These are phyloP conservation scores for Fusarium odoratissimum DNA, from an alignment of 2,329 filamentous ascomycete species.

Conservation along the genomic window DNA sequence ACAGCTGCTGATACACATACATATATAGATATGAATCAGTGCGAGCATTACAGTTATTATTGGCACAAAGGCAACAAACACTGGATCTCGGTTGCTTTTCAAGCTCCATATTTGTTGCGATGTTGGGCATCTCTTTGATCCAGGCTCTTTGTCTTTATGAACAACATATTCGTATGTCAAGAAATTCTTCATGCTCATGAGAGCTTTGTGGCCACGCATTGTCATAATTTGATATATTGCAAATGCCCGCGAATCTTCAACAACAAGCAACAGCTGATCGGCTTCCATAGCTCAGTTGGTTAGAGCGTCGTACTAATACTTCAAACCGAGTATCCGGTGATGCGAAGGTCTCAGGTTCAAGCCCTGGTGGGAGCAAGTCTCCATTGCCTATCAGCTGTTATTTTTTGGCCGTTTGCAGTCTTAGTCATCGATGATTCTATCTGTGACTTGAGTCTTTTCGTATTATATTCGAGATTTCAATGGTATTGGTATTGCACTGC, in stretches of 20 bases:
- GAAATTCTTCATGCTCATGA: too few species aligned
- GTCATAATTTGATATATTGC: rapidly evolving
- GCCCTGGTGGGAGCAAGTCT: slow-evolving; percentile 45
- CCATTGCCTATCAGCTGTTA: slow-evolving; percentile 26
- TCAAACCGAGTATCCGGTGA: slow-evolving; percentile 38
- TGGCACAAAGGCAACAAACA: neutral
- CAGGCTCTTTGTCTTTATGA: neutral
- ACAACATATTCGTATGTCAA: neutral
- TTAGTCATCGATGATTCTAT: too few species aligned
- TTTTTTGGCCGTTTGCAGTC: slow-evolving; percentile 5
- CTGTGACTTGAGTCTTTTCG: neutral
- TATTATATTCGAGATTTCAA: neutral
- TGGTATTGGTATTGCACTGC: neutral
- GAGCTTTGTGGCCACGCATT: neutral
- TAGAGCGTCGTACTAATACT: slow-evolving; percentile 48
- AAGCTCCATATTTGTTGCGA: neutral
- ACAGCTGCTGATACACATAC: neutral
- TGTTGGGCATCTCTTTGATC: neutral
- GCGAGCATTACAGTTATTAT: neutral
- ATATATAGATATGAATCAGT: neutral
- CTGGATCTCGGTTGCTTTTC: neutral
- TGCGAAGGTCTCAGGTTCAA: slow-evolving; percentile 47
- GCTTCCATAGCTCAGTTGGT: slow-evolving; percentile 48
- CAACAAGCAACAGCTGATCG: slow-evolving; percentile 30
- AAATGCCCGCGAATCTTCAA: rapidly evolving